A percentile compares a stretch with the other conserved stretches of the same genome.
Conservation (phyloP, 2,329 filamentous ascomycete genomes). For the Phaeosphaeriaceae sp. region DNA sequence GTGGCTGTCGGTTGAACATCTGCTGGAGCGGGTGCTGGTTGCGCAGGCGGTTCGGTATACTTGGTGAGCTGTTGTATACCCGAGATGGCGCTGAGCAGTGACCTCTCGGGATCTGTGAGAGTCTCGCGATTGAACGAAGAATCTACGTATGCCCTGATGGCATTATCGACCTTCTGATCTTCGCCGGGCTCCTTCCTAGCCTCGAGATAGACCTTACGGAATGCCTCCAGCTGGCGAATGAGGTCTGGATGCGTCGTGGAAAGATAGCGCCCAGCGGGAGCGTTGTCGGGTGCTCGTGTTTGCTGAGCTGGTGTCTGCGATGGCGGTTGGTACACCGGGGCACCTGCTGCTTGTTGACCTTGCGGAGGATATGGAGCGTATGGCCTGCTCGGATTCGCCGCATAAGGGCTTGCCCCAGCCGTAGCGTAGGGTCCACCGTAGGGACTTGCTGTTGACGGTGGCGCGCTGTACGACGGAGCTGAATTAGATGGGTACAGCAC, state of each 20-base stretch:
- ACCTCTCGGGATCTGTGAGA: slow-evolving; percentile 33
- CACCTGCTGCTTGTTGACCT: slow-evolving; percentile 25
- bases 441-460: slow-evolving; percentile 25
- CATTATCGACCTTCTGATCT: slow-evolving; percentile 42
- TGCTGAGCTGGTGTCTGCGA: slow-evolving; percentile 14
- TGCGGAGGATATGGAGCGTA: slow-evolving; percentile 38
- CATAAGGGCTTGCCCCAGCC: slow-evolving; percentile 40
- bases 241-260: slow-evolving; percentile 34
- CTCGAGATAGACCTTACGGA: slow-evolving; percentile 40
- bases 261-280: slow-evolving; percentile 40
- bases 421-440: slow-evolving; percentile 42
- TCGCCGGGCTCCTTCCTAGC: slow-evolving; percentile 31
- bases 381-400: slow-evolving; percentile 26
- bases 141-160: slow-evolving; percentile 41
- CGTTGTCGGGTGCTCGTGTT: slow-evolving; percentile 9
- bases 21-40: slow-evolving; percentile 18
- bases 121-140: slow-evolving; percentile 29
- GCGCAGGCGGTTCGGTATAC: slow-evolving; percentile 18
- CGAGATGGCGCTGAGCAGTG: slow-evolving; percentile 34
- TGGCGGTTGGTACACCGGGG: slow-evolving; percentile 17
- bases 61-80: slow-evolving; percentile 28
- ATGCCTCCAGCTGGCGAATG: slow-evolving; percentile 45
- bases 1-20: slow-evolving; percentile 15
- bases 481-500: slow-evolving; percentile 43
- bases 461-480: slow-evolving; percentile 32